Base-by-base conservation (phyloP, 768 basidiomycete species). In the Boletales sp. region DNA sequence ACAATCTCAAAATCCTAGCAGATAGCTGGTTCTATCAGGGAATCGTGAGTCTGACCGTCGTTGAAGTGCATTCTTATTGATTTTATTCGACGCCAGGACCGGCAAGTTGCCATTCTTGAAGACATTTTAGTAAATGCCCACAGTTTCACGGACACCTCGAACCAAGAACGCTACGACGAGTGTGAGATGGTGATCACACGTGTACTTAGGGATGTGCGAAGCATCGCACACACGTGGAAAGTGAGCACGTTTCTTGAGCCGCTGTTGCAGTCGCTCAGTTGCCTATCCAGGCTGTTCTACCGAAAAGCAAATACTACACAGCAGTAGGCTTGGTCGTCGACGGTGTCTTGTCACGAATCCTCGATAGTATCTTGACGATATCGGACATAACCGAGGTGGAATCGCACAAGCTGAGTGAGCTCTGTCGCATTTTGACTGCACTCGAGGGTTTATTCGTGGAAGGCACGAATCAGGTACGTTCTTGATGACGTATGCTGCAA, bases 361-460 rank as follows among this genome's bases (percentile, higher is more conserved):
- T 92, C 13, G 75, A 76, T 34, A 86, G 90, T 59, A 75, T 97
- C 17, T 72, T 94, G 32, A 80, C 80, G 1, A 71, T 97, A 40
- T 75, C 80, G 6, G 94, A 97, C 66, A 97, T 97, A 53, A 84
- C 94, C 0, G 92, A 89, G 57, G 72, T 83, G 9, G 94, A 97
- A 59, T 94, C 92, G 2, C 85, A 87, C 56, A 76, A 82, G 43
- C 69, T 97, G 40, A 85, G 85, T 58, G 90, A 94, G 62, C 75
- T 95, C 2, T 90, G 91, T 66, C 78, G 82, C 43, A 84, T 91
- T 29, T 65, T 97, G 45, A 80, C 84, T 49, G 79, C 87, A 5
- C 66, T 95, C 40, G 94, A 97, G 62, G 86, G 83, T 4, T 64
- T 94, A 19, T 97, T 94, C 60, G 76, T 82, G 24, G 83, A 86